A percentile compares a stretch with the other conserved stretches of the same genome.
Conservation (phyloP, 345 rosid species). For the Laguncularia racemosa region DNA sequence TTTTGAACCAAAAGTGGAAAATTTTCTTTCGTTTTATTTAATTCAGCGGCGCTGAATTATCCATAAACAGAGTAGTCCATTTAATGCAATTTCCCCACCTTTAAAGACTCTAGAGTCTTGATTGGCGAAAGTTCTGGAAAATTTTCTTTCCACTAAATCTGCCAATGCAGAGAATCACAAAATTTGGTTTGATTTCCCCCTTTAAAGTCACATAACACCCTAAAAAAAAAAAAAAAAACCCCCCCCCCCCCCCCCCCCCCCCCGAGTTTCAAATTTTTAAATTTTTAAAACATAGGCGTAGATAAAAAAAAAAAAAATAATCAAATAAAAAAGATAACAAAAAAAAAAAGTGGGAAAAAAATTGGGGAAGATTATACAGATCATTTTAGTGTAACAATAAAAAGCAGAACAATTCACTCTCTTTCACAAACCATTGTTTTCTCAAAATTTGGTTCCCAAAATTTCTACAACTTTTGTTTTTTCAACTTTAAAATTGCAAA, state of each 20-base stretch:
- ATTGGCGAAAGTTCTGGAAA: conserved; percentile 24
- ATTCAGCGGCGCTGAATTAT: conserved; percentile 10
- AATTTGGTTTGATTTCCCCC: conserved; percentile 29
- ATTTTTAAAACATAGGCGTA: not conserved
- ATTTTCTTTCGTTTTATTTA: conserved; percentile 23
- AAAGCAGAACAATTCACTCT: no score
- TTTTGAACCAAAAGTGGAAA: conserved; percentile 21
- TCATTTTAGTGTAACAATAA: no score
- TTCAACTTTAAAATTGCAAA: no score
- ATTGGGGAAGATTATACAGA: no score
- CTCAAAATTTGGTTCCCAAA: no score
- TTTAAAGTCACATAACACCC: not conserved
- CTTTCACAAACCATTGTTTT: no score
- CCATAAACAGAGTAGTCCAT: conserved; percentile 23
- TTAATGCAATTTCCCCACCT: conserved; percentile 30
- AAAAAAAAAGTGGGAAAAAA: no score
- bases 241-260: no score
- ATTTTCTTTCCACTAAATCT: conserved; percentile 23
- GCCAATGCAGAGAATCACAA: conserved; percentile 28
- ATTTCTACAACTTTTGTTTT: no score
- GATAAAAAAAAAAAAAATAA: not conserved
- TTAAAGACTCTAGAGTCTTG: conserved; percentile 20
- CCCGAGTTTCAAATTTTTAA: not conserved
- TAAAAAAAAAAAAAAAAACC: no score
- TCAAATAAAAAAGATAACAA: no score